Base-by-base conservation (phyloP, 768 basidiomycete genomes). In the Cytidiella melzeri region DNA sequence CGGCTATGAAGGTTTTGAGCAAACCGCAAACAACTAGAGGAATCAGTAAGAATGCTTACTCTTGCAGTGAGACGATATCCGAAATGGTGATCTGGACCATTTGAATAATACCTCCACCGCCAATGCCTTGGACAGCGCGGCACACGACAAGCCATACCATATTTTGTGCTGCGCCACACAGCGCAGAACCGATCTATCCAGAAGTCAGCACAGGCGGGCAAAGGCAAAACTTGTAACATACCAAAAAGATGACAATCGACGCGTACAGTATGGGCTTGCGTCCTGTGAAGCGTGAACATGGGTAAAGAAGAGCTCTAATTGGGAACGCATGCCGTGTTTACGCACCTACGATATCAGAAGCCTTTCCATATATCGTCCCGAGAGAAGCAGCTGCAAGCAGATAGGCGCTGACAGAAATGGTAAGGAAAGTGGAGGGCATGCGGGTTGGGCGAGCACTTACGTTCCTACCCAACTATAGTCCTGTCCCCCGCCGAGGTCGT, bases 121-220 rank as follows among this genome's bases (percentile, higher is more conserved):
- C 90, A 25, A 92, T 80, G 7, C 90, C 90, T 61, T 92, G 90
- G 2, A 93, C 69, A 2, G 87, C 89, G 55, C 90, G 78, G 38
- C 76, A 77, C 0, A 86, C 72, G 27, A 90, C 80, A 13, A 93
- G 68, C 90, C 86, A 88, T 2, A 69, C 74, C 78, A 92, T 84
- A 48, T 47, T 80, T 61, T 92, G 84, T 0, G 90, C 87, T 0
- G 87, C 84, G 12, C 89, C 89, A 56, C 87, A 91, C 47, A 92
- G 67, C 1, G 87, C 87, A 5, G 86, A 88, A 19, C 86, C 87
- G 54, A 89, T 66, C 85, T 87, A 55, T 3, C n/a, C 47, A 36
- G 13, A 15, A n/a, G 3, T 13, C 15, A n/a, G 18, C 3, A 47
- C 6, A 4, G 28, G 41, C 3, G 15, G 36, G 20, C 27, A 11